A percentile compares a stretch with the other conserved stretches of the same genome.
These are phyloP conservation scores for Trichoderma sp. DNA, from an alignment of 2,329 filamentous ascomycete genomes.

Conservation along the genomic window DNA sequence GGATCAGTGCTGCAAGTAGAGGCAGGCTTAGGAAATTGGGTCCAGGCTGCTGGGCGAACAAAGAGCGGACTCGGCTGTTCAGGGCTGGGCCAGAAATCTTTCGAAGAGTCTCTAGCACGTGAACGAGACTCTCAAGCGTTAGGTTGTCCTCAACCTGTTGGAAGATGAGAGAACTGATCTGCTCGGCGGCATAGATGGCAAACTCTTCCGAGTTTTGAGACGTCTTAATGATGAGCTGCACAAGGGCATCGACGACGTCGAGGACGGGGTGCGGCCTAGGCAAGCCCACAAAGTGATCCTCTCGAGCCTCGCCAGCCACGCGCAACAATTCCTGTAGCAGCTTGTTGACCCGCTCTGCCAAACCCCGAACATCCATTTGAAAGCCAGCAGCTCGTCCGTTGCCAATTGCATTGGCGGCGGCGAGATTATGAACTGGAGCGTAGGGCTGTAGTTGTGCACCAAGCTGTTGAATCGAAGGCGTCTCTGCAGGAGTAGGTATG, in stretches of 20 bases:
- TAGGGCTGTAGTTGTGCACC: slow-evolving; percentile 58
- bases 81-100: slow-evolving; percentile 59
- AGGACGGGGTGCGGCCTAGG: slow-evolving; percentile 60
- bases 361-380: slow-evolving; percentile 53
- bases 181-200: slow-evolving; percentile 59
- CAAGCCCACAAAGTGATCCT: slow-evolving; percentile 62
- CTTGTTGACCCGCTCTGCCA: slow-evolving; percentile 60
- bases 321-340: slow-evolving; percentile 59
- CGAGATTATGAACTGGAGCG: slow-evolving; percentile 49
- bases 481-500: slow-evolving; percentile 61
- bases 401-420: slow-evolving; percentile 36
- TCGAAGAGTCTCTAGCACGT: slow-evolving; percentile 61
- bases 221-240: slow-evolving; percentile 63
- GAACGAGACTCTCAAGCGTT: slow-evolving; percentile 62
- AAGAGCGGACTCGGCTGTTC: slow-evolving; percentile 55
- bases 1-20: slow-evolving; percentile 58
- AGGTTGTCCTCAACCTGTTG: slow-evolving; percentile 56
- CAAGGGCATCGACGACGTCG: slow-evolving; percentile 63
- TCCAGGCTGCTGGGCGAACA: slow-evolving; percentile 59
- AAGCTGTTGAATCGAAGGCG: slow-evolving; percentile 56
- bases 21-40: slow-evolving; percentile 58
- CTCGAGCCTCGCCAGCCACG: slow-evolving; percentile 52
- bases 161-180: slow-evolving; percentile 60
- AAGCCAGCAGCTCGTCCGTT: slow-evolving; percentile 54
- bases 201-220: slow-evolving; percentile 63